Evolutionary conservation across 768 basidiomycete genomes (phyloP).

Genomic region (Tricholoma bakamatsutake): DNA sequence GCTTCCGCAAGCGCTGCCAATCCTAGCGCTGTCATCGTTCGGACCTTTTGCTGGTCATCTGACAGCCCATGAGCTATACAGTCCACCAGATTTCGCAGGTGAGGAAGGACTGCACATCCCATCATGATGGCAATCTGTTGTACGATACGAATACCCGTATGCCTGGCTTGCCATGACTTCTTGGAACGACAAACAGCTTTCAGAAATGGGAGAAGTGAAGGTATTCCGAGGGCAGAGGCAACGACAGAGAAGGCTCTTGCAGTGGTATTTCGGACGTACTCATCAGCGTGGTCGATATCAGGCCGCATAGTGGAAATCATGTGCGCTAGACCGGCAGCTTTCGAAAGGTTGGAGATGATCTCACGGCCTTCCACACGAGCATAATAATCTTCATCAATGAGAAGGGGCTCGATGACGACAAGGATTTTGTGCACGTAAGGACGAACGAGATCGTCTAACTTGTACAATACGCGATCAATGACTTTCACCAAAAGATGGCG

Average conservation of each 20-base stretch:
- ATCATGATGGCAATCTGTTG: conserved; percentile 99
- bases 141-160: conserved; percentile 98
- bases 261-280: conserved; percentile 98
- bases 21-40: conserved; percentile 91
- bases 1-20: conserved; percentile 95
- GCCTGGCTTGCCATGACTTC: conserved; percentile 99
- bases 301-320: conserved; percentile 99
- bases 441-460: conserved; percentile 96
- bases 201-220: conserved; percentile 94
- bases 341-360: conserved; percentile 97
- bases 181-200: conserved; percentile 98
- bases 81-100: conserved; percentile 93
- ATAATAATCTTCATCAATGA: conserved; percentile 98
- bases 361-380: conserved; percentile 97
- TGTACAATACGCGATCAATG: conserved; percentile 97
- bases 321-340: conserved; percentile 97
- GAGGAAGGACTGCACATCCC: conserved; percentile 97
- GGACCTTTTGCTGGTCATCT: conserved; percentile 94
- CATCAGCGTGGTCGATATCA: conserved; percentile 98
- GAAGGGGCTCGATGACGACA: conserved; percentile 96
- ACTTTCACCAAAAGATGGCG: conserved; percentile 98
- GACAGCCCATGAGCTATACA: conserved; percentile 91
- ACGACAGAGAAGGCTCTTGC: conserved; percentile 99
- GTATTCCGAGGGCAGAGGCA: conserved; percentile 96
- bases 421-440: conserved; percentile 99